Evolutionary conservation across 1,284 basidiomycete genomes (phyloP), one percentile per base, ranked within the genome.

Genomic region (Phlebopus sp.): DNA sequence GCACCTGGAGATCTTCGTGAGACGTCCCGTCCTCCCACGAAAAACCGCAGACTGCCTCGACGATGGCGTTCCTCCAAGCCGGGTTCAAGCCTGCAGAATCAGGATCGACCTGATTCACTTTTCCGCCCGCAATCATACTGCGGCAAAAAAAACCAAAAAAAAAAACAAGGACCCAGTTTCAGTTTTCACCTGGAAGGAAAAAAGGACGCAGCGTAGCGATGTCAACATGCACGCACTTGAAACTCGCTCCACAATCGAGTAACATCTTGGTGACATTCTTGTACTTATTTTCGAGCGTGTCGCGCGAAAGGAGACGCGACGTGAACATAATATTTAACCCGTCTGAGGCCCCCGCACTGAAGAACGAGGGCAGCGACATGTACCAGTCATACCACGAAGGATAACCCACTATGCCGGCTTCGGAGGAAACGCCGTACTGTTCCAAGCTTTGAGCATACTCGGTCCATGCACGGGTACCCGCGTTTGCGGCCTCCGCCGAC

Each of bases 41-140:
- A 5, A 41, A 39, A 4, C 46, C 57, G 14, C 59, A 50, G 8
- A 57, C 32, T 9, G 59, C 48, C 41, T 70, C 60, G 6, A 63
- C 56, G 19, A 75, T 36, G 2, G 71, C 67, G 8, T 66, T 59
- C 4, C 75, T 62, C 74, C 74, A 76, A 4, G 66, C 68, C 5
- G 74, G 74, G 52, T 74, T 71, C 17, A 76, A 47, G 10, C 72
- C 73, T 8, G 63, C 64, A 3, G 70, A 69, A 36, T 66, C 60
- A 0, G 72, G 65, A 39, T 68, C 57, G 2, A 63, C 55, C 18
- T 61, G 53, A 10, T 66, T 62, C 7, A 74, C 72, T 18, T 57
- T 69, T 3, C 74, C 73, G 1, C 74, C 72, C 9, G 61, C 67
- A 9, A 74, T 53, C 8, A 66, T 57, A 38, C 72, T 75, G n/a